phyloP scores from a whole-genome alignment of 2,329 filamentous ascomycete genomes.

The Xylaria multiplex region DNA sequence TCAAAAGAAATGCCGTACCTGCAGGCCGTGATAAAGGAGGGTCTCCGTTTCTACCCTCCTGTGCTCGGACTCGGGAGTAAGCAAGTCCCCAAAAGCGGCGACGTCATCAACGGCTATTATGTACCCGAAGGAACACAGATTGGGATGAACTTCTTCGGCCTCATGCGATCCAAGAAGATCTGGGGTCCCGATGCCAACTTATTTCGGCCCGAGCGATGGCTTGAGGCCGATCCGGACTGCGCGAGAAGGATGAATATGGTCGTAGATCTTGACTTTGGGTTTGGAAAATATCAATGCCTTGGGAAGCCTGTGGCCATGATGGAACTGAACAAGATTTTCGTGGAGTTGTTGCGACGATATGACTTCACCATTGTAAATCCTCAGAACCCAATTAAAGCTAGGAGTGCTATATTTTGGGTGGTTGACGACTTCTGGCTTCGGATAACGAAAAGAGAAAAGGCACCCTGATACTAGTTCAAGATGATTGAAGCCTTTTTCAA shows the following conservation, averaged over 20 bases:
- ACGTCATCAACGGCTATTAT: slow-evolving; percentile 45
- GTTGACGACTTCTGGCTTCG: slow-evolving; percentile 43
- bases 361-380: slow-evolving; percentile 42
- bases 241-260: slow-evolving; percentile 49
- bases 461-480: neutral
- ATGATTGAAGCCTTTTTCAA: neutral
- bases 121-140: slow-evolving; percentile 54
- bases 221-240: slow-evolving; percentile 49
- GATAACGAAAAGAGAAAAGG: slow-evolving; percentile 29
- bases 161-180: slow-evolving; percentile 52
- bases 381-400: slow-evolving; percentile 37
- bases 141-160: slow-evolving; percentile 52
- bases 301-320: slow-evolving; percentile 57
- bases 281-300: slow-evolving; percentile 53
- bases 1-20: slow-evolving; percentile 50
- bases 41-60: slow-evolving; percentile 52
- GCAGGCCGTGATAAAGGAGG: slow-evolving; percentile 54
- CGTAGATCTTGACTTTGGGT: slow-evolving; percentile 54
- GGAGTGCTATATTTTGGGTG: slow-evolving; percentile 42
- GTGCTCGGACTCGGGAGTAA: slow-evolving; percentile 49
- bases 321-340: slow-evolving; percentile 56
- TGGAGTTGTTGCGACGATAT: slow-evolving; percentile 48
- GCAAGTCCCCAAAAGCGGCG: slow-evolving; percentile 47
- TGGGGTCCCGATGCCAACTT: slow-evolving; percentile 48
- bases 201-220: slow-evolving; percentile 58